Conservation (phyloP, 2,329 filamentous ascomycete genomes). For the Leptographium flavum region DNA sequence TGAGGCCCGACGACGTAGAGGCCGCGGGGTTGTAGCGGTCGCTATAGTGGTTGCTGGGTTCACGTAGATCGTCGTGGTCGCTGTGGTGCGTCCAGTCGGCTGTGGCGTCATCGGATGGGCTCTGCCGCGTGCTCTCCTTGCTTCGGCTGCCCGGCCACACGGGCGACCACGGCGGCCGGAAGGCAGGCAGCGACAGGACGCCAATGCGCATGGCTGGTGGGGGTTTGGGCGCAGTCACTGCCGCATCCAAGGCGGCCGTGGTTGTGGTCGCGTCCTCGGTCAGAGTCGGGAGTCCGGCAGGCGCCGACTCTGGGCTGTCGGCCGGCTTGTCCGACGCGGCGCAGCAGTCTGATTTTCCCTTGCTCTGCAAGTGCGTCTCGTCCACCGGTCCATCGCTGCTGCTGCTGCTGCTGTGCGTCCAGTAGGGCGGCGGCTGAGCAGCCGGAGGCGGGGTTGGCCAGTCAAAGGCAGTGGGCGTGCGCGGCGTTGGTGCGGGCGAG, state of each 20-base stretch:
- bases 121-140: neutral
- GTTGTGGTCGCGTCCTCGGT: no score
- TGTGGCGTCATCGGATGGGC: neutral
- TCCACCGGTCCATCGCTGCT: neutral
- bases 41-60: no score
- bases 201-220: neutral
- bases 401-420: conserved; percentile 8
- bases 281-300: no score
- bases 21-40: neutral
- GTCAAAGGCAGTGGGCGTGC: no score
- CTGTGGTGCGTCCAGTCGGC: no score
- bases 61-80: no score
- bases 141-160: neutral
- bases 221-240: neutral
- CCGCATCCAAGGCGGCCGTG: neutral
- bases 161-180: neutral
- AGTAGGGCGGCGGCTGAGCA: conserved; percentile 10
- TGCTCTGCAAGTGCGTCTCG: neutral
- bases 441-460: no score
- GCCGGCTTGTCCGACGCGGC: neutral
- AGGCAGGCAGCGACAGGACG: neutral
- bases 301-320: no score
- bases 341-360: neutral
- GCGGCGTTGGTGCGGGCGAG: no score
- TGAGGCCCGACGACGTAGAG: conserved; percentile 16